Conservation (phyloP, 192 early-diverging fungal species). For the Blastocladiella britannica region DNA sequence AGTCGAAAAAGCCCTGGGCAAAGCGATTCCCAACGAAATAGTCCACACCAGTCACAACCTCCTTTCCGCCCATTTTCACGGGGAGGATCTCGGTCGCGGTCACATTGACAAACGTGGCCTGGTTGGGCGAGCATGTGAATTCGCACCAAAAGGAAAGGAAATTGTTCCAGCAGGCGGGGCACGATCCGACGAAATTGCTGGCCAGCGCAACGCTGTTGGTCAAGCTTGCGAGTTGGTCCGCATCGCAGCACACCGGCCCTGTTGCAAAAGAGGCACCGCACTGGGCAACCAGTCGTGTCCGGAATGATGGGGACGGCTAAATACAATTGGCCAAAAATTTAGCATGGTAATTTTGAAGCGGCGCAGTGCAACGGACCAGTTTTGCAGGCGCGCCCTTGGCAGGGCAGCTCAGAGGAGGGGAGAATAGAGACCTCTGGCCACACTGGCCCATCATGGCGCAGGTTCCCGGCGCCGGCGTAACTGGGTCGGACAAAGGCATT, state of each 20-base stretch:
- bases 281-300: conserved; percentile 19
- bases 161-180: conserved; percentile 47
- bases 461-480: no score
- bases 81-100: conserved; percentile 13
- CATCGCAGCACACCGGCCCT: conserved; percentile 28
- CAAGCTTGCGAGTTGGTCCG: conserved; percentile 25
- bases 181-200: conserved; percentile 28
- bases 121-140: conserved; percentile 42
- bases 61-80: conserved; percentile 4
- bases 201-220: conserved; percentile 24
- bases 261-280: conserved; percentile 27
- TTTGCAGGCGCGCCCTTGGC: conserved; percentile 7
- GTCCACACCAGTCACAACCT: conserved; percentile 21
- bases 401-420: conserved; percentile 25
- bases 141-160: conserved; percentile 38
- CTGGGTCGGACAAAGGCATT: no score
- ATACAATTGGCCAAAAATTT: background rate
- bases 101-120: conserved; percentile 41
- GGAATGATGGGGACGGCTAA: conserved; percentile 19
- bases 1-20: conserved; percentile 31
- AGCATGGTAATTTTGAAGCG: background rate
- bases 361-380: conserved; percentile 2
- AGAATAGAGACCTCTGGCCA: conserved; percentile 17
- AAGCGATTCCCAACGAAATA: conserved; percentile 30
- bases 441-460: conserved; percentile 42